A percentile compares a stretch with the other conserved stretches of the same genome.
phyloP scores from a whole-genome alignment of 805 yeast genomes.

The Ogataea salicorniae region DNA sequence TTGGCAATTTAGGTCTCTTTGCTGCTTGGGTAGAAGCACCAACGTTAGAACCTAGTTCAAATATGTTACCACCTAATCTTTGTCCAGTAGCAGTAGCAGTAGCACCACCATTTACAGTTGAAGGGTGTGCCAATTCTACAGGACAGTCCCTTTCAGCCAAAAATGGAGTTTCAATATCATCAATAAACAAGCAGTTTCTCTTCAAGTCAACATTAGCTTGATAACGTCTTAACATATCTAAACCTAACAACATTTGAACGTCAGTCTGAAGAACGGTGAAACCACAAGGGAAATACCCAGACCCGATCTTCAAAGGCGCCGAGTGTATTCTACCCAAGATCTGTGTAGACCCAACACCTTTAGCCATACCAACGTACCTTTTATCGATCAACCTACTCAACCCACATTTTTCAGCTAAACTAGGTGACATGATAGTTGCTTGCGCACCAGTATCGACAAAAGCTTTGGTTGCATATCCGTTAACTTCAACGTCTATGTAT shows the following conservation, averaged over 20 bases:
- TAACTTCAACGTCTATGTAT: slow-evolving; percentile 70
- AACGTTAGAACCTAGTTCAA: slow-evolving; percentile 8
- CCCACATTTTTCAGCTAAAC: slow-evolving; percentile 68
- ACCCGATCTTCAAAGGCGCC: slow-evolving; percentile 77
- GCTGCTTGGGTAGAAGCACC: slow-evolving; percentile 15
- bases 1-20: slow-evolving; percentile 20
- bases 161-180: slow-evolving; percentile 68
- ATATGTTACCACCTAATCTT: slow-evolving; percentile 34
- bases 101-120: not conserved
- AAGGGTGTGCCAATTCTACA: slow-evolving; percentile 24
- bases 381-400: slow-evolving; percentile 70
- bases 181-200: slow-evolving; percentile 59
- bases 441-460: slow-evolving; percentile 98
- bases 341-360: slow-evolving; percentile 82
- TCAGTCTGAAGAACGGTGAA: slow-evolving; percentile 68
- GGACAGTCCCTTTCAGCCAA: slow-evolving; percentile 70
- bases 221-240: slow-evolving; percentile 88
- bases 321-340: slow-evolving; percentile 84
- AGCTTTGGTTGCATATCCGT: slow-evolving; percentile 79
- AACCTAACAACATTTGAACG: slow-evolving; percentile 76
- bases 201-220: slow-evolving; percentile 76
- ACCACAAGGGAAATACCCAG: slow-evolving; percentile 56
- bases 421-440: slow-evolving; percentile 74
- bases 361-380: slow-evolving; percentile 75
- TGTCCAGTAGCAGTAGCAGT: slow-evolving; percentile 6